Conservation (phyloP, 331 rosid genomes). For the Acacia concinna region DNA sequence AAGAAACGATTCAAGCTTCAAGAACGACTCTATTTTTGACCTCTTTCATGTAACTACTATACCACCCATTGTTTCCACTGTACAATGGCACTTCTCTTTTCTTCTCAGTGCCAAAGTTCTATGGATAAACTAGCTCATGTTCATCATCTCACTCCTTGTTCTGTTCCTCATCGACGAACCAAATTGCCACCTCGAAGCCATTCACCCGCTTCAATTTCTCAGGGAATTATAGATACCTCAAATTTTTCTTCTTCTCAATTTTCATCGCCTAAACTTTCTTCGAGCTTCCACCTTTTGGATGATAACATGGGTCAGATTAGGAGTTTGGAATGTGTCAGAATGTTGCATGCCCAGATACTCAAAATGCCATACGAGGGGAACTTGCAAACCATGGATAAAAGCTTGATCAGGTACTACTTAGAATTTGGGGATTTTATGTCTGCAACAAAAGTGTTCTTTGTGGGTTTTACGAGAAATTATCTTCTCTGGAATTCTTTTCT, state of each 20-base stretch:
- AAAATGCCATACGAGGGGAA: conserved; percentile 44
- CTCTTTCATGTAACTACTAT: not conserved
- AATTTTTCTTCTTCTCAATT: conserved; percentile 35
- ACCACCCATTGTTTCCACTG: not conserved
- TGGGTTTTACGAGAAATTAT: conserved; percentile 50
- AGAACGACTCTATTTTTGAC: not conserved
- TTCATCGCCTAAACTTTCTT: conserved; percentile 33
- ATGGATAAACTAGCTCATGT: conserved; percentile 48
- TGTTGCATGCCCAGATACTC: conserved; percentile 53
- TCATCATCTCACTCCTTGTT: conserved; percentile 41
- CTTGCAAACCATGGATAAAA: conserved; percentile 37
- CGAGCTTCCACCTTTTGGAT: conserved; percentile 30
- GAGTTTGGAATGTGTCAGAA: conserved; percentile 51
- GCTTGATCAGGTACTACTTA: conserved; percentile 48
- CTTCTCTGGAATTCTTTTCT: conserved; percentile 48
- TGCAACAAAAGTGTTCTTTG: conserved; percentile 52
- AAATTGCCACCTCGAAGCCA: conserved; percentile 37
- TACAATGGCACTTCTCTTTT: conserved; percentile 29
- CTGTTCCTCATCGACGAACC: conserved; percentile 33
- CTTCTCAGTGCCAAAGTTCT: conserved; percentile 31
- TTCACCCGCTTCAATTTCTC: conserved; percentile 29
- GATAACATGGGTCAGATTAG: conserved; percentile 34
- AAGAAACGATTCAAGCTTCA: not conserved
- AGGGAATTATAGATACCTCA: conserved; percentile 31
- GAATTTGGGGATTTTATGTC: conserved; percentile 59